Evolutionary conservation across 2,329 filamentous ascomycete genomes (phyloP).

Genomic region (Botrytis porri): DNA sequence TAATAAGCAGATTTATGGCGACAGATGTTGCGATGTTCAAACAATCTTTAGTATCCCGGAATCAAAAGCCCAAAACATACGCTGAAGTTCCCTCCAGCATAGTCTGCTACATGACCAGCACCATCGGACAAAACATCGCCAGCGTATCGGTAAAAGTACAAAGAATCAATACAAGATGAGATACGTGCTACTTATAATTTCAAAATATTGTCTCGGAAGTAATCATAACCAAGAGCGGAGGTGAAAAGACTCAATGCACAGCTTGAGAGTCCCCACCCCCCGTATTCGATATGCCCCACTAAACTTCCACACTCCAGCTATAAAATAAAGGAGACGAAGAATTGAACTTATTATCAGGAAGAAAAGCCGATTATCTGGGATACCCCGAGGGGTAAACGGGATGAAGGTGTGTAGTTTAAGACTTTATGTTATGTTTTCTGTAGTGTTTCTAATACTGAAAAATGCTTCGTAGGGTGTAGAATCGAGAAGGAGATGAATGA

Average conservation of each 20-base stretch:
- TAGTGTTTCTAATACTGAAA: not conserved
- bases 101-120: too few species aligned
- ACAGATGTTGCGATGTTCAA: accelerated
- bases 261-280: accelerated
- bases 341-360: accelerated
- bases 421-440: not conserved
- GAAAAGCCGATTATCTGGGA: not conserved
- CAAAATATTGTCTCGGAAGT: too few species aligned
- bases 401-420: too few species aligned
- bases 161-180: accelerated
- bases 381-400: too few species aligned
- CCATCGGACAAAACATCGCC: too few species aligned
- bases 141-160: not conserved
- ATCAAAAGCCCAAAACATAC: not conserved
- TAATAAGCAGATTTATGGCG: not conserved
- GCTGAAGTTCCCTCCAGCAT: too few species aligned
- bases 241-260: not conserved
- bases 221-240: not conserved
- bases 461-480: not conserved
- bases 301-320: accelerated
- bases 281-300: accelerated
- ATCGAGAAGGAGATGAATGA: not conserved
- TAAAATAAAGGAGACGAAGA: not conserved
- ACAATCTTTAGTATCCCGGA: accelerated
- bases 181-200: not conserved